Evolutionary conservation across 768 basidiomycete species (phyloP).

Genomic region (Podaxis rugospora): DNA sequence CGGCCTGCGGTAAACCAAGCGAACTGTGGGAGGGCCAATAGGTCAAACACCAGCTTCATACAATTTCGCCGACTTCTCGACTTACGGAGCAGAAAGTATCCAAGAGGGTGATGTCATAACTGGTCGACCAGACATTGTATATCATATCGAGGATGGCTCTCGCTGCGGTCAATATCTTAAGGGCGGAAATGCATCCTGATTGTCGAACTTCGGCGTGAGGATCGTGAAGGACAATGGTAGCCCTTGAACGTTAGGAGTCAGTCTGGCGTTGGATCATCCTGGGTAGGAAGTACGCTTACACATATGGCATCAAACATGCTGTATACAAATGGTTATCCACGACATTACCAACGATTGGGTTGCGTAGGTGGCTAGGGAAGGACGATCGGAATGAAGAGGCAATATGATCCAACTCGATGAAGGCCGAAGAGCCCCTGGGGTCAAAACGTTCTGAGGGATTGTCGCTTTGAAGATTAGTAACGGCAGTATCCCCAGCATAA

Average conservation of each 20-base stretch:
- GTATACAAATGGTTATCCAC: slow-evolving; percentile 59
- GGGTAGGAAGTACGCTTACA: slow-evolving; percentile 23
- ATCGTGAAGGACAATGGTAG: slow-evolving; percentile 69
- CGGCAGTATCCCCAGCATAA: slow-evolving; percentile 51
- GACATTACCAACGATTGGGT: slow-evolving; percentile 50
- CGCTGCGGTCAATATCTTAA: slow-evolving; percentile 63
- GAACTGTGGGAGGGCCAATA: slow-evolving; percentile 33
- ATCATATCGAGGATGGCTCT: slow-evolving; percentile 64
- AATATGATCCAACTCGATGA: slow-evolving; percentile 57
- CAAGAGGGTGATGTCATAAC: slow-evolving; percentile 64
- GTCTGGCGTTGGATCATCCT: not conserved
- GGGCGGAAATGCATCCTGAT: slow-evolving; percentile 61
- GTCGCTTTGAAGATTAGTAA: slow-evolving; percentile 36
- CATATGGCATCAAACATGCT: slow-evolving; percentile 38
- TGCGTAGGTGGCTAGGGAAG: slow-evolving; percentile 51
- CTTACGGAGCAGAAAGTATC: slow-evolving; percentile 69
- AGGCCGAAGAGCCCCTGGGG: slow-evolving; percentile 56
- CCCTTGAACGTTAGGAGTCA: slow-evolving; percentile 32
- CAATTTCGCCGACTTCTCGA: not conserved
- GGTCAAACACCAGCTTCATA: not conserved
- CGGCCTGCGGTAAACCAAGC: slow-evolving; percentile 69
- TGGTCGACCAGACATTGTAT: slow-evolving; percentile 64
- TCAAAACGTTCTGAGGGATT: slow-evolving; percentile 45
- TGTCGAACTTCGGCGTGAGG: slow-evolving; percentile 62
- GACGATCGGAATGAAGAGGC: slow-evolving; percentile 54